phyloP scores from a whole-genome alignment of 768 basidiomycete genomes.

The Bullera alba region DNA sequence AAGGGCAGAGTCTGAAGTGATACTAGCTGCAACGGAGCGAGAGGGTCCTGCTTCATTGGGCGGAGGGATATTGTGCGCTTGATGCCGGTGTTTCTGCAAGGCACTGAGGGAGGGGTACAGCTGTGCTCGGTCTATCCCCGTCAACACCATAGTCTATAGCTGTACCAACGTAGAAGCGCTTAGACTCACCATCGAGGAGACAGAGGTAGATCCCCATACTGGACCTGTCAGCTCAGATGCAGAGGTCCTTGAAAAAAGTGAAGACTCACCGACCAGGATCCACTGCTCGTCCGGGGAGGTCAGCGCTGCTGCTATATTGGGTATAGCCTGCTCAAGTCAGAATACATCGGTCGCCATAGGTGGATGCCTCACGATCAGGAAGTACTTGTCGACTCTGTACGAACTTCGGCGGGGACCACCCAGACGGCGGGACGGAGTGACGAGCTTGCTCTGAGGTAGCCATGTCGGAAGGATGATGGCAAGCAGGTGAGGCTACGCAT shows the following conservation, averaged over 20 bases:
- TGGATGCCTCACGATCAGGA: constrained; percentile 18
- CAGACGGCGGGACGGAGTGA: too few species aligned
- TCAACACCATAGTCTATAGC: too few species aligned
- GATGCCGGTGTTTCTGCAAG: constrained; percentile 26
- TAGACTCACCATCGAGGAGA: constrained; percentile 24
- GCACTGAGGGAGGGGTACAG: constrained; percentile 27
- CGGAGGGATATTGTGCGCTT: constrained; percentile 19
- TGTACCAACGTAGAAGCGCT: background rate
- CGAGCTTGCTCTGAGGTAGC: too few species aligned
- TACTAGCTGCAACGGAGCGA: too few species aligned
- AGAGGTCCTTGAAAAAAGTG: background rate
- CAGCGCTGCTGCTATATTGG: background rate
- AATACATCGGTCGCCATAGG: background rate
- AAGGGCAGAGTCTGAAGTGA: too few species aligned
- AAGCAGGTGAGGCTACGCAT: too few species aligned
- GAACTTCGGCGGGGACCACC: constrained; percentile 9
- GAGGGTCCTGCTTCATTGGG: too few species aligned
- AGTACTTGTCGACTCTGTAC: constrained; percentile 7
- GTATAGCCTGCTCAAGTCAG: constrained; percentile 9
- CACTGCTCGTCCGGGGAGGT: constrained; percentile 12
- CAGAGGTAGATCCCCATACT: constrained; percentile 36
- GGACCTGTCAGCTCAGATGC: background rate
- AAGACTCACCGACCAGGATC: constrained; percentile 23
- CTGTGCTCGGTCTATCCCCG: constrained; percentile 18
- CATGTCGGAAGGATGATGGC: too few species aligned